These are phyloP conservation scores for Scenedesmus sp. DNA, from an alignment of 163 green algal genomes.

Conservation along the genomic window DNA sequence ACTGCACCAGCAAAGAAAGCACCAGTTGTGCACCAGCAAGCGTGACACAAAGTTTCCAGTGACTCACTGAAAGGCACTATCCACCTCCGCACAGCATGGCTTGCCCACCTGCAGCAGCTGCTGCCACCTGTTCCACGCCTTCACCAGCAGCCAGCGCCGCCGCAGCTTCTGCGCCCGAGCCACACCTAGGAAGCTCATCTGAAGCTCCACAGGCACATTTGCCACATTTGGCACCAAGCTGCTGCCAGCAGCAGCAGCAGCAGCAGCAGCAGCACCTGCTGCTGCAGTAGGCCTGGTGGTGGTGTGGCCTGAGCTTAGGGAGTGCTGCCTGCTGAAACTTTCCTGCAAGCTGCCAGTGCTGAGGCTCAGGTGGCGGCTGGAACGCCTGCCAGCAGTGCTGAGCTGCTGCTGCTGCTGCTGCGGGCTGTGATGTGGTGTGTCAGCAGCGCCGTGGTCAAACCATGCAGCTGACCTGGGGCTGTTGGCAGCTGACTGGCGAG, in stretches of 20 bases:
- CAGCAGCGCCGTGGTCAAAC: background rate
- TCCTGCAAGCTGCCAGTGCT: background rate
- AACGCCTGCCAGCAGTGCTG: background rate
- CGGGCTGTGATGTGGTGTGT: background rate
- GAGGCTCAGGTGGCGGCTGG: background rate
- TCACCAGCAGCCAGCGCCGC: conserved; percentile 29
- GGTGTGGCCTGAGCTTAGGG: background rate
- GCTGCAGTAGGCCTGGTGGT: background rate
- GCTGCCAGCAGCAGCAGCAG: background rate
- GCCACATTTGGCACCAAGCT: background rate
- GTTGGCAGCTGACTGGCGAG: background rate
- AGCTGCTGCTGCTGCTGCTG: conserved; percentile 5
- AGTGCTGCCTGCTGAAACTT: background rate
- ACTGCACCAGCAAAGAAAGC: background rate
- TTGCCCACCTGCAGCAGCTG: conserved; percentile 16
- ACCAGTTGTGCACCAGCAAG: background rate
- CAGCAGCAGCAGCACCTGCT: background rate
- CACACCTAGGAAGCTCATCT: background rate
- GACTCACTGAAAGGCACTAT: background rate
- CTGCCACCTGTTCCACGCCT: conserved; percentile 27
- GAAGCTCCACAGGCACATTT: background rate
- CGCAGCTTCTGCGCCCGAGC: conserved; percentile 9
- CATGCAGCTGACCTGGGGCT: background rate
- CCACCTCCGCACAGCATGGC: background rate
- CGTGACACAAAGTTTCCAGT: background rate